These are phyloP conservation scores for Hymenoscyphus scutula DNA, from an alignment of 2,329 filamentous ascomycete genomes.

Conservation along the genomic window DNA sequence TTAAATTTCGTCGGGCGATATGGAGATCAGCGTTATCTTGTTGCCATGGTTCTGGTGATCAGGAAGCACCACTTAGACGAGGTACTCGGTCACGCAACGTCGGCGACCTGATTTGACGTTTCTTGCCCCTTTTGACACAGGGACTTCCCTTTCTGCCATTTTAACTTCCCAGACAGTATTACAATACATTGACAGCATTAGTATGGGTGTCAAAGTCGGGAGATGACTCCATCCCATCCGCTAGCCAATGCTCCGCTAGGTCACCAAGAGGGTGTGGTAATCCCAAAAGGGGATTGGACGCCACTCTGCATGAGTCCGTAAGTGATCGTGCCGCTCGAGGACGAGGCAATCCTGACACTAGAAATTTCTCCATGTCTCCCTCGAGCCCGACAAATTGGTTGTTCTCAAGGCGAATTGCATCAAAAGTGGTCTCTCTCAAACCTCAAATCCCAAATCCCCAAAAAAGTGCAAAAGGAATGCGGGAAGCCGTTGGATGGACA, in stretches of 20 bases:
- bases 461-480: neutral
- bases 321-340: neutral
- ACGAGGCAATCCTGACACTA: neutral
- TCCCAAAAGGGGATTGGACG: neutral
- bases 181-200: neutral
- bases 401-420: neutral
- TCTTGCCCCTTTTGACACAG: neutral
- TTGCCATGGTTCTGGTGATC: neutral
- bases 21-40: slow-evolving; percentile 12
- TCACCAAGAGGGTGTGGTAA: neutral
- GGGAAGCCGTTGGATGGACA: neutral
- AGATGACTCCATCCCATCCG: neutral
- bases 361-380: neutral
- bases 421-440: neutral
- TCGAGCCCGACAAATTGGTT: neutral
- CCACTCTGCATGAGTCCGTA: neutral
- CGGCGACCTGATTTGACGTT: neutral
- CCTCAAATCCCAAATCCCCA: too few relatives aligned
- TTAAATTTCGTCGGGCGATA: neutral
- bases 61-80: neutral
- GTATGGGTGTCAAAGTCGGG: neutral
- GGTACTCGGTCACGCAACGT: neutral
- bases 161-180: too few relatives aligned
- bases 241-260: neutral
- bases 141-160: neutral